Conservation (phyloP, 2,329 filamentous ascomycete species). For the Coleophoma cylindrospora region DNA sequence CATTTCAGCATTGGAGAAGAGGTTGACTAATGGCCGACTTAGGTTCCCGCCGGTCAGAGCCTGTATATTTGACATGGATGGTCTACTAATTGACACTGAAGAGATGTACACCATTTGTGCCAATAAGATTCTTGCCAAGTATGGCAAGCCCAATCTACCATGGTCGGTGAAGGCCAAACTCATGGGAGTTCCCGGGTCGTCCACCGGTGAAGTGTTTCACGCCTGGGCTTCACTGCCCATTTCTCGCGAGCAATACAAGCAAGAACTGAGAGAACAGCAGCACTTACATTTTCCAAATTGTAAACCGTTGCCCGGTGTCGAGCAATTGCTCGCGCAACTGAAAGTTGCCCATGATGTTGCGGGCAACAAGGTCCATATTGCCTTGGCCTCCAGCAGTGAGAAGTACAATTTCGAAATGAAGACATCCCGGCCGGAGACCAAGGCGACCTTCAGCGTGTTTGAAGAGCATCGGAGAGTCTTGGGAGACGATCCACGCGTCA, state of each 20-base stretch:
- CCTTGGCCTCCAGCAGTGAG: constrained; percentile 69
- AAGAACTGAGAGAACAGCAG: constrained; percentile 59
- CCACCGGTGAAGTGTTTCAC: constrained; percentile 56
- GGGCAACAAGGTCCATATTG: constrained; percentile 56
- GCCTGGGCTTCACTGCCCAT: constrained; percentile 85
- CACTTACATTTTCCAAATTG: constrained; percentile 64
- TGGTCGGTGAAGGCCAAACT: constrained; percentile 91
- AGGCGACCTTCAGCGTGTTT: constrained; percentile 57
- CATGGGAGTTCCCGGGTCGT: constrained; percentile 17
- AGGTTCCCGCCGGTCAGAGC: constrained; percentile 77
- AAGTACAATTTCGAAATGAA: constrained; percentile 31
- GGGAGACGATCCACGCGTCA: constrained; percentile 79
- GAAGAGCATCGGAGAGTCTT: constrained; percentile 67
- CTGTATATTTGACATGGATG: constrained; percentile 98
- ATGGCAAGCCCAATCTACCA: constrained; percentile 67
- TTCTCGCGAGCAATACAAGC: constrained; percentile 58
- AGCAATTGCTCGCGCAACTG: constrained; percentile 60
- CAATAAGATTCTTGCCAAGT: constrained; percentile 73
- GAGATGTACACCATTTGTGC: constrained; percentile 82
- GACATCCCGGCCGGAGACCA: constrained; percentile 37
- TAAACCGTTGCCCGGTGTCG: constrained; percentile 72
- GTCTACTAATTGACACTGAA: constrained; percentile 87
- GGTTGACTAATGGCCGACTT: neutral
- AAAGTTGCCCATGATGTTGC: constrained; percentile 13
- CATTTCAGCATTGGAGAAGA: neutral